phyloP scores from a whole-genome alignment of 805 yeast genomes.

The Candida vaughaniae region DNA sequence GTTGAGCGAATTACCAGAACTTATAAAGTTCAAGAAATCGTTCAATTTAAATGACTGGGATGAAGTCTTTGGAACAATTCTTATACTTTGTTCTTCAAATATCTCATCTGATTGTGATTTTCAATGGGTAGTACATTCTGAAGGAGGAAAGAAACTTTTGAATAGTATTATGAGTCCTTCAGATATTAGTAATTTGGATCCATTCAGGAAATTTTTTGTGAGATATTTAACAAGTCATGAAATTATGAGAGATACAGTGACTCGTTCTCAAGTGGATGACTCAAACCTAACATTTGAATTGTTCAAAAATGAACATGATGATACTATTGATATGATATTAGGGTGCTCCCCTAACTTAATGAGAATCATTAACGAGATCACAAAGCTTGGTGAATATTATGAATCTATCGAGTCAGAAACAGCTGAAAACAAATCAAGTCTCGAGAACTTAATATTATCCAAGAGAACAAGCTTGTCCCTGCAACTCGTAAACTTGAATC shows the following conservation, averaged over 20 bases:
- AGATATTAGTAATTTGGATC: slow-evolving; percentile 9
- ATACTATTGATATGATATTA: slow-evolving; percentile 35
- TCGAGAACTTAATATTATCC: slow-evolving; percentile 21
- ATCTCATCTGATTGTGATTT: slow-evolving; percentile 40
- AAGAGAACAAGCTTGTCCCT: slow-evolving; percentile 21
- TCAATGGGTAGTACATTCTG: slow-evolving; percentile 37
- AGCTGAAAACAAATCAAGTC: slow-evolving; percentile 15
- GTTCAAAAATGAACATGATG: slow-evolving; percentile 32
- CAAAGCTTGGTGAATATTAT: slow-evolving; percentile 35
- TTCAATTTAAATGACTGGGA: slow-evolving; percentile 32
- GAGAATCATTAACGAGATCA: slow-evolving; percentile 32
- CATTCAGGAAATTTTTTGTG: slow-evolving; percentile 34
- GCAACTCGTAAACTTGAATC: slow-evolving; percentile 19
- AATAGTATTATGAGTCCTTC: slow-evolving; percentile 1
- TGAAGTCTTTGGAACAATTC: slow-evolving; percentile 37
- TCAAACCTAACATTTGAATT: slow-evolving; percentile 17
- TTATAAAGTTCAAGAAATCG: slow-evolving; percentile 24
- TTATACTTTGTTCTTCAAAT: slow-evolving; percentile 41
- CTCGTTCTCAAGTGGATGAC: slow-evolving; percentile 26
- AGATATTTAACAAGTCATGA: slow-evolving; percentile 42
- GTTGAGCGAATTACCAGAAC: slow-evolving; percentile 25
- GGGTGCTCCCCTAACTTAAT: slow-evolving; percentile 42
- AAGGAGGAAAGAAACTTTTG: slow-evolving; percentile 37
- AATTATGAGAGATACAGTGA: slow-evolving; percentile 43
- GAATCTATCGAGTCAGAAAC: slow-evolving; percentile 28